A percentile compares a stretch with the other conserved stretches of the same genome.
Conservation (phyloP, 371 early-diverging fungal genomes). For the Haplosporangium sp. region DNA sequence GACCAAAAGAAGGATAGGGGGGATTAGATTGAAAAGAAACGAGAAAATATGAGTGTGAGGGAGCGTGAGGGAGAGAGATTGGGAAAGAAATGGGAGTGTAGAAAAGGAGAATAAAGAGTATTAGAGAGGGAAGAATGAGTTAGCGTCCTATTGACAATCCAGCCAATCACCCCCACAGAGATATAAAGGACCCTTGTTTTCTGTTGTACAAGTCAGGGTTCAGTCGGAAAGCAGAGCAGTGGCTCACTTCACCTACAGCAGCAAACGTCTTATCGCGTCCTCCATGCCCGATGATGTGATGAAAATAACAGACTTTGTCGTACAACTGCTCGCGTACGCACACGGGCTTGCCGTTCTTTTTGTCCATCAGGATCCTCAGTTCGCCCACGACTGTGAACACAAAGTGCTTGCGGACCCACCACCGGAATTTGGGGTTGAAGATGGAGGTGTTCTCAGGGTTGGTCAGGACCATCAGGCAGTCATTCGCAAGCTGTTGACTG, state of each 20-base stretch:
- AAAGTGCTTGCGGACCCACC: conserved; percentile 56
- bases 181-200: too few relatives aligned
- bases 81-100: conserved; percentile 1
- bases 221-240: background rate
- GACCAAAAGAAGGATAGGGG: too few relatives aligned
- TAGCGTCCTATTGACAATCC: too few relatives aligned
- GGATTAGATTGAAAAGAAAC: too few relatives aligned
- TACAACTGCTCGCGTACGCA: conserved; percentile 51
- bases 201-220: conserved; percentile 3
- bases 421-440: conserved; percentile 54
- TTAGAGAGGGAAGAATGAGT: background rate
- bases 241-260: conserved; percentile 52
- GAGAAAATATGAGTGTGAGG: conserved; percentile 2
- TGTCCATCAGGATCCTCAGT: conserved; percentile 52
- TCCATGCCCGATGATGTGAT: conserved; percentile 55
- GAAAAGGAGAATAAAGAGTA: background rate
- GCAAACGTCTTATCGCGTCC: conserved; percentile 57
- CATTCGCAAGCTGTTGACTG: conserved; percentile 51
- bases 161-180: too few relatives aligned
- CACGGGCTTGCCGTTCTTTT: conserved; percentile 54
- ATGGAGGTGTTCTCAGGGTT: conserved; percentile 54
- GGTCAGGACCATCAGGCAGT: conserved; percentile 53
- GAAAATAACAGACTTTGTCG: conserved; percentile 54
- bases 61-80: background rate
- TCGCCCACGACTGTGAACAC: conserved; percentile 53